These are phyloP conservation scores for Potentilla sterilis DNA, from an alignment of 306 rosid genomes.

Conservation along the genomic window DNA sequence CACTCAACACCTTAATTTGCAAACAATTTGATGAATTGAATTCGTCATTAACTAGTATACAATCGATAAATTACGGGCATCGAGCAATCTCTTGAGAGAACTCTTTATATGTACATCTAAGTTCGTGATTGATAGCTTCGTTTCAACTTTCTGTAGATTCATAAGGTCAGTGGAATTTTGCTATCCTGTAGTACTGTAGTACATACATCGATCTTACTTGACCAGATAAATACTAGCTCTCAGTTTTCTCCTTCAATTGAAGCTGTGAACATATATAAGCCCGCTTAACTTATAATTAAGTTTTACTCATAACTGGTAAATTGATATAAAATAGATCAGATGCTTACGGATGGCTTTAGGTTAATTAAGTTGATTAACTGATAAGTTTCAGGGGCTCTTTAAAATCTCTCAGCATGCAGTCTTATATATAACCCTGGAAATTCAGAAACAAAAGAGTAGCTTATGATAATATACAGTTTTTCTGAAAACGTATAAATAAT, in stretches of 20 bases:
- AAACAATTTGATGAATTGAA: background rate
- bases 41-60: background rate
- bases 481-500: background rate
- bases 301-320: background rate
- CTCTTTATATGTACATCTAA: background rate
- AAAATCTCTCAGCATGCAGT: background rate
- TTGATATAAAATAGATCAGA: background rate
- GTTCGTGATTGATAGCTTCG: background rate
- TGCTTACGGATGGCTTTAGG: background rate
- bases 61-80: no score
- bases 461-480: background rate
- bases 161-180: background rate
- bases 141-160: background rate
- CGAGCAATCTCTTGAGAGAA: background rate
- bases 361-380: background rate
- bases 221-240: background rate
- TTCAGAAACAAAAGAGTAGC: background rate
- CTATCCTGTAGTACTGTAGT: background rate
- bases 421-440: background rate
- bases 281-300: background rate
- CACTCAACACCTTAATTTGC: conserved; percentile 3
- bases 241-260: background rate
- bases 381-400: background rate
- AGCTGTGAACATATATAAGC: background rate
- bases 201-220: background rate